Evolutionary conservation across 108 stramenopile species (phyloP).

Genomic region (Schizochytrium sp.): DNA sequence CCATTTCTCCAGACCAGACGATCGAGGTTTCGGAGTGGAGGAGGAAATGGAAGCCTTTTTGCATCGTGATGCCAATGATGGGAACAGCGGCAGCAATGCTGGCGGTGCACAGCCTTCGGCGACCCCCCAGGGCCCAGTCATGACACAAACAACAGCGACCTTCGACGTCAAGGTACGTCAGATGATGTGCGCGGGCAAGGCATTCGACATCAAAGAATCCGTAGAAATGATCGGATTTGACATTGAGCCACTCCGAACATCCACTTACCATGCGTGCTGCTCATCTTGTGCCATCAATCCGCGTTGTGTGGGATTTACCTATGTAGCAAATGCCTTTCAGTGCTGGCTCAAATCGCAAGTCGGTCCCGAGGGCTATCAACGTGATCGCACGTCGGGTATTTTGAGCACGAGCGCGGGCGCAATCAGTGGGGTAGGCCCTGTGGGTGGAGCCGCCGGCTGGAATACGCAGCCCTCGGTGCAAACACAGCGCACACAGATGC

Average conservation of each 20-base stretch:
- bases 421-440: neutral
- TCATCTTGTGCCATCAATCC: conserved; percentile 1
- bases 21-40: neutral
- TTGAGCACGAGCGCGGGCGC: neutral
- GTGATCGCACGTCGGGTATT: neutral
- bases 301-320: neutral
- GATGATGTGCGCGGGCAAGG: neutral
- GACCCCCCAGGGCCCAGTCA: neutral
- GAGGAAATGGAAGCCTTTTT: neutral
- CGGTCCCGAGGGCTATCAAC: neutral
- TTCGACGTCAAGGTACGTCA: neutral
- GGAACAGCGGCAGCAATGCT: too few relatives aligned
- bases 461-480: neutral
- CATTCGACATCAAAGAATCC: neutral
- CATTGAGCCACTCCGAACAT: neutral
- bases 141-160: neutral
- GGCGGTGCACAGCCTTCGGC: neutral
- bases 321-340: neutral
- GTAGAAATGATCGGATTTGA: neutral
- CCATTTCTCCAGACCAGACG: too few relatives aligned
- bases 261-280: conserved; percentile 7
- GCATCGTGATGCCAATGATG: neutral
- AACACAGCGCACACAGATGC: neutral
- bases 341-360: neutral
- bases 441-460: neutral